Evolutionary conservation across 2,329 filamentous ascomycete species (phyloP), one percentile per base, ranked within the genome.

Genomic region (Dothistroma septosporum): DNA sequence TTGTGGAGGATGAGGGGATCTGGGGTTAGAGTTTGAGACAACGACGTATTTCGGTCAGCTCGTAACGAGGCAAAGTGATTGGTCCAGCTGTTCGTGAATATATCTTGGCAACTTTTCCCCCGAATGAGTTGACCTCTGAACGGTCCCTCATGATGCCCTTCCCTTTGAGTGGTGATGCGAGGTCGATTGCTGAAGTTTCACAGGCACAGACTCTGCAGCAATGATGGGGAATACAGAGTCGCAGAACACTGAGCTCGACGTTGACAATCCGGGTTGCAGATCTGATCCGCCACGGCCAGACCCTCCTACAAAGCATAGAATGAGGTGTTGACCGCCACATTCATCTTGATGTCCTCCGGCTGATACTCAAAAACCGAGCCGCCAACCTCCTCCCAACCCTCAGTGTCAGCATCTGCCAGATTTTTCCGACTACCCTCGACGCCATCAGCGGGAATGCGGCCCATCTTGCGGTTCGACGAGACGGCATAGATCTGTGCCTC

Each of bases 321-420:
- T 24, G 37, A 55, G 12, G 56, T 48, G n/a, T 57, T 46, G 37
- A 57, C 53, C 11, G 32, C 50, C 8, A 56, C 46, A 6, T 16
- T 47, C 47, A 62, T 49, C 21, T 52, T 22, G 8, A 62, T 59
- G 19, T 62, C 53, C 46, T 62, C 60, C 14, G 60, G 60, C 57
- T 57, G 57, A 54, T 62, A 59, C 24, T 52, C 21, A 28, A 58
- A 62, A 6, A 41, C 21, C 1, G 44, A 35, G 9, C 35, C 57
- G 21, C 47, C 56, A 35, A 63, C 49, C 35, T 61, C 55, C 55
- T 56, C 24, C 58, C 47, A 53, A 2, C 37, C 58, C 46, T 55
- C 24, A 9, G 48, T 28, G 21, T 54, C 53, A 4, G 50, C 52
- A 12, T 55, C 58, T 12, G 58, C 61, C 32, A 61, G 31, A 46